Evolutionary conservation across 306 rosid genomes (phyloP).

Genomic region (Comarum palustre): DNA sequence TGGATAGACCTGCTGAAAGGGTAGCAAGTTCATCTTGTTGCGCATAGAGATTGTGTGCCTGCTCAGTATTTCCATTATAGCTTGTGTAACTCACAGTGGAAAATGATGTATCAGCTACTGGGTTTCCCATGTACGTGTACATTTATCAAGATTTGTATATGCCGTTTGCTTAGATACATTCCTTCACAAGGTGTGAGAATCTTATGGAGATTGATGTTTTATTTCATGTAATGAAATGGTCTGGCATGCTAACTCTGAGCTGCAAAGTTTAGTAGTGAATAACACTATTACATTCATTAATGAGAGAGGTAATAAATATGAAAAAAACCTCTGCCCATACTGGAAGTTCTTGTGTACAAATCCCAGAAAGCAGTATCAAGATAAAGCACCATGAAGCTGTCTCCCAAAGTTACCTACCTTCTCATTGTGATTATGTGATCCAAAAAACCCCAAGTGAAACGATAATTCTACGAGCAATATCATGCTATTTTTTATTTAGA

Average conservation of each 20-base stretch:
- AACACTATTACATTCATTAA: not conserved
- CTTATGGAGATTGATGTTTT: constrained; percentile 15
- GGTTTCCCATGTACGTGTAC: constrained; percentile 23
- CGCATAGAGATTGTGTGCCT: constrained; percentile 22
- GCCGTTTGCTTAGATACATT: constrained; percentile 23
- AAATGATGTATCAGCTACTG: constrained; percentile 17
- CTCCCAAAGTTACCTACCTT: too few species aligned
- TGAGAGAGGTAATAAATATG: too few species aligned
- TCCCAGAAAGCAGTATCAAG: too few species aligned
- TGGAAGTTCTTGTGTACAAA: too few species aligned
- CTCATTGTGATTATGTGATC: too few species aligned
- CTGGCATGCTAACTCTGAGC: constrained; percentile 23
- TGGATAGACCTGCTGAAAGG: constrained; percentile 55
- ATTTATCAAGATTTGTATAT: constrained; percentile 34
- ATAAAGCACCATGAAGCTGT: too few species aligned
- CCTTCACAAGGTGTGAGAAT: constrained; percentile 19
- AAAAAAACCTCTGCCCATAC: too few species aligned
- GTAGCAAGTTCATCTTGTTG: constrained; percentile 50
- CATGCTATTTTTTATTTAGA: too few species aligned
- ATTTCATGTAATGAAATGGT: constrained; percentile 23
- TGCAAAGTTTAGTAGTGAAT: constrained; percentile 6
- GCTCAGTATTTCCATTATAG: constrained; percentile 1
- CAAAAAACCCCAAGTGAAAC: too few species aligned
- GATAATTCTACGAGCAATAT: too few species aligned
- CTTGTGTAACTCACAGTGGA: constrained; percentile 10